Evolutionary conservation across 2,329 filamentous ascomycete species (phyloP).

Genomic region (Cladophialophora chaetospira): DNA sequence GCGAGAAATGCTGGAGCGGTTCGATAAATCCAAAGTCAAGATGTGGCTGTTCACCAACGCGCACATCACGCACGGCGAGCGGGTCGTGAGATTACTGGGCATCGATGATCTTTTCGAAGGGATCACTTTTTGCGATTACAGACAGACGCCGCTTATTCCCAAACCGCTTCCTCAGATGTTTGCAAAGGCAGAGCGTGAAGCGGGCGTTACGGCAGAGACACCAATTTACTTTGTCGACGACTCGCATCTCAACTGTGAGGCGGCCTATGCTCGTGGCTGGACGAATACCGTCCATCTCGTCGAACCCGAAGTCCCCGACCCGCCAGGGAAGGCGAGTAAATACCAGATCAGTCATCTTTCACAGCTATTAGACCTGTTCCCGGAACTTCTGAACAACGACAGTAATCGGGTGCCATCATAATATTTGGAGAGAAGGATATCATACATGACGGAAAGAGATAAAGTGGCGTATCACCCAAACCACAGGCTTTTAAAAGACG

Average conservation of each 20-base stretch:
- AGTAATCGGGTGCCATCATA: neutral
- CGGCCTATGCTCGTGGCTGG: constrained; percentile 81
- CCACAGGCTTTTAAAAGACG: too few relatives aligned
- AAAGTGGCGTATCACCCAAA: neutral
- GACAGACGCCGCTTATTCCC: constrained; percentile 71
- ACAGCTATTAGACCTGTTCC: constrained; percentile 75
- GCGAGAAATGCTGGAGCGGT: constrained; percentile 73
- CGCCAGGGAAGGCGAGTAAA: constrained; percentile 66
- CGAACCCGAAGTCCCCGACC: constrained; percentile 69
- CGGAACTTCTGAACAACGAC: constrained; percentile 74
- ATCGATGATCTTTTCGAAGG: constrained; percentile 92
- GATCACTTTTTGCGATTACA: constrained; percentile 92
- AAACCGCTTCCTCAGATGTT: constrained; percentile 86
- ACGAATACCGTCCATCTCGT: constrained; percentile 75
- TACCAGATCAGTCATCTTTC: constrained; percentile 74
- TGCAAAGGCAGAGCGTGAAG: constrained; percentile 83
- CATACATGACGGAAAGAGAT: neutral
- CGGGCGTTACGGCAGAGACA: constrained; percentile 65
- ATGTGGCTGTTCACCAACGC: constrained; percentile 97
- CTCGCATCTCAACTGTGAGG: constrained; percentile 77
- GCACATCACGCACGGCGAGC: constrained; percentile 81
- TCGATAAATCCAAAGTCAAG: constrained; percentile 81
- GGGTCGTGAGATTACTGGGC: constrained; percentile 77
- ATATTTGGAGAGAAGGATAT: neutral
- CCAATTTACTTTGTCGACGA: constrained; percentile 89